A percentile compares a stretch with the other conserved stretches of the same genome.
Evolutionary conservation across 2,329 filamentous ascomycete species (phyloP).

Genomic region (Talaromyces verruculosus): DNA sequence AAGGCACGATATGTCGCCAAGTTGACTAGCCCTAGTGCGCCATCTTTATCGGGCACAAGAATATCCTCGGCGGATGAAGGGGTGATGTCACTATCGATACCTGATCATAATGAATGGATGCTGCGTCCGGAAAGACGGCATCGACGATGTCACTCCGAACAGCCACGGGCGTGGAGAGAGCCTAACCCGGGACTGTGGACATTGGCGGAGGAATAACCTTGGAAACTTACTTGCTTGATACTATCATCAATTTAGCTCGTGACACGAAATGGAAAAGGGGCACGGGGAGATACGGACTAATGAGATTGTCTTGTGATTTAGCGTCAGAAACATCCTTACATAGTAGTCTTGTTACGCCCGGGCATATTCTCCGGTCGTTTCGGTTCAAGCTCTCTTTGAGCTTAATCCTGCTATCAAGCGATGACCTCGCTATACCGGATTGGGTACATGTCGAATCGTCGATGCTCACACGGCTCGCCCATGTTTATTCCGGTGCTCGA

Average conservation of each 20-base stretch:
- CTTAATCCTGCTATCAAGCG: not conserved
- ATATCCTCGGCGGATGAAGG: not conserved
- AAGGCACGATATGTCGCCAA: conserved; percentile 22
- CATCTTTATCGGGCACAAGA: not conserved
- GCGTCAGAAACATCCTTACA: not conserved
- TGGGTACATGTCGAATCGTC: not conserved
- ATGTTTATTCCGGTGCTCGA: not conserved
- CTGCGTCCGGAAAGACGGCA: conserved; percentile 31
- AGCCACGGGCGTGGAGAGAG: conserved; percentile 39
- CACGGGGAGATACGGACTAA: not conserved
- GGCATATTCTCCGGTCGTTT: not conserved
- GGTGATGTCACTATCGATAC: not conserved
- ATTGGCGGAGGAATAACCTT: conserved; percentile 31
- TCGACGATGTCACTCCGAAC: conserved; percentile 40
- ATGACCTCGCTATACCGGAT: not conserved
- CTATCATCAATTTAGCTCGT: not conserved
- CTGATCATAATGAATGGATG: conserved; percentile 1
- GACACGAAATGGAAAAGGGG: not conserved
- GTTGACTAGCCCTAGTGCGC: conserved; percentile 25
- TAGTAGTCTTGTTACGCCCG: not conserved
- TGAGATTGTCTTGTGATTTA: not conserved
- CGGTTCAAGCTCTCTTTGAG: not conserved
- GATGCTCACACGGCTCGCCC: not conserved
- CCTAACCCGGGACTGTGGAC: conserved; percentile 40
- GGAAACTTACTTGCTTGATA: not conserved